Evolutionary conservation across 768 basidiomycete genomes (phyloP).

Genomic region (Myochromella boudieri): DNA sequence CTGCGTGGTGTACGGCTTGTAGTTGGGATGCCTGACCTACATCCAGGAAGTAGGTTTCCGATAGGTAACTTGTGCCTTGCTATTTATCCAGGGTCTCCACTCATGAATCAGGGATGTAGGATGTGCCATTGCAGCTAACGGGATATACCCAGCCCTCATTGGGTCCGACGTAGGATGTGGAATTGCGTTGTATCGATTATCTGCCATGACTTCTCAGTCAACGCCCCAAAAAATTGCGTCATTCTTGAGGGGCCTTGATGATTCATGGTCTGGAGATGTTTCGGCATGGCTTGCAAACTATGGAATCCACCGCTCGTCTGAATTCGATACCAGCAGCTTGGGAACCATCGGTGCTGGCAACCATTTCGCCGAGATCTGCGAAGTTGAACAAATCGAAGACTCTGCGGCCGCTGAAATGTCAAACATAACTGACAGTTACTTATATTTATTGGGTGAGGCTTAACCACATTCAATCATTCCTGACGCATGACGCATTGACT

Average conservation of each 20-base stretch:
- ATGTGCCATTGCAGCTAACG: conserved; percentile 33
- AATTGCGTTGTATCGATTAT: conserved; percentile 33
- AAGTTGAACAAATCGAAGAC: conserved; percentile 31
- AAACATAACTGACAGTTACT: conserved; percentile 21
- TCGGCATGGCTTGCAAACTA: conserved; percentile 32
- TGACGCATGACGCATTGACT: background rate
- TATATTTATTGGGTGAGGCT: conserved; percentile 30
- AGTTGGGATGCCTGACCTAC: conserved; percentile 40
- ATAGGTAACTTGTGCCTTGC: conserved; percentile 17
- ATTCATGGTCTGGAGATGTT: conserved; percentile 34
- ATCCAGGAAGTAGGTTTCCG: conserved; percentile 36
- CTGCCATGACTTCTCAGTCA: conserved; percentile 21
- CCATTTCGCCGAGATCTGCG: conserved; percentile 38
- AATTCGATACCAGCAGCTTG: conserved; percentile 28
- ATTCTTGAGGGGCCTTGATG: conserved; percentile 31
- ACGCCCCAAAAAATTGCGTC: conserved; percentile 31
- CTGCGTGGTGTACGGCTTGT: conserved; percentile 28
- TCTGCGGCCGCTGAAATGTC: conserved; percentile 20
- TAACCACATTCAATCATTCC: background rate
- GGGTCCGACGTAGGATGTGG: conserved; percentile 40
- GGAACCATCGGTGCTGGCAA: conserved; percentile 39
- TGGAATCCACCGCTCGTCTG: conserved; percentile 27
- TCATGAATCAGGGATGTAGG: conserved; percentile 22
- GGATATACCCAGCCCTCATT: conserved; percentile 38
- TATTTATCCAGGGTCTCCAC: background rate